phyloP scores from a whole-genome alignment of 371 early-diverging fungal genomes.

The Mucor circinelloides region DNA sequence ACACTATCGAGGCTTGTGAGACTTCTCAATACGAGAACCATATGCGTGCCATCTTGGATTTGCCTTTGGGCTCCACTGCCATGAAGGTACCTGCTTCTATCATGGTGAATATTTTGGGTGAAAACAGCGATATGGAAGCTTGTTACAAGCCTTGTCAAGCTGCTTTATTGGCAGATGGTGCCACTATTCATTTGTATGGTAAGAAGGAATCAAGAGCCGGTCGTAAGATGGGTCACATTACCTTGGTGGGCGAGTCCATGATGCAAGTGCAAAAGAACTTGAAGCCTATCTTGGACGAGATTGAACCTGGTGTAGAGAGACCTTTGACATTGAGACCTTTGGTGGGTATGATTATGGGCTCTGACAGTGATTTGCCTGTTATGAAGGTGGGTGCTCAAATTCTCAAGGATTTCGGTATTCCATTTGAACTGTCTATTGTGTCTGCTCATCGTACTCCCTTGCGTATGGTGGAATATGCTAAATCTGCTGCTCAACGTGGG shows the following conservation, averaged over 20 bases:
- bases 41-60: slow-evolving; percentile 88
- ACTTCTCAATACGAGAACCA: slow-evolving; percentile 98
- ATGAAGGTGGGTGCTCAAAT: slow-evolving; percentile 91
- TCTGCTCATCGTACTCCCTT: slow-evolving; percentile 96
- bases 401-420: slow-evolving; percentile 85
- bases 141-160: slow-evolving; percentile 70
- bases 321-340: slow-evolving; percentile 64
- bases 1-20: slow-evolving; percentile 95
- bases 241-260: slow-evolving; percentile 85
- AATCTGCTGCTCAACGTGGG: slow-evolving; percentile 85
- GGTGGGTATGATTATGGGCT: slow-evolving; percentile 97
- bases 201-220: slow-evolving; percentile 85
- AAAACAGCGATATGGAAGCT: slow-evolving; percentile 54
- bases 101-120: slow-evolving; percentile 95
- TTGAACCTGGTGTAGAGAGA: slow-evolving; percentile 59
- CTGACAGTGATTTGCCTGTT: slow-evolving; percentile 93
- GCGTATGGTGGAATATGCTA: slow-evolving; percentile 91
- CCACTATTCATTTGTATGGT: slow-evolving; percentile 93
- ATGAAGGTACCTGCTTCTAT: slow-evolving; percentile 90
- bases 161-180: slow-evolving; percentile 77
- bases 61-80: slow-evolving; percentile 89
- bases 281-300: slow-evolving; percentile 62
- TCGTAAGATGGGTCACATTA: slow-evolving; percentile 98
- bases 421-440: slow-evolving; percentile 94
- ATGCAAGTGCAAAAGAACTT: slow-evolving; percentile 67